Evolutionary conservation across 371 early-diverging fungal genomes (phyloP).

Genomic region (Mortierella sp.): DNA sequence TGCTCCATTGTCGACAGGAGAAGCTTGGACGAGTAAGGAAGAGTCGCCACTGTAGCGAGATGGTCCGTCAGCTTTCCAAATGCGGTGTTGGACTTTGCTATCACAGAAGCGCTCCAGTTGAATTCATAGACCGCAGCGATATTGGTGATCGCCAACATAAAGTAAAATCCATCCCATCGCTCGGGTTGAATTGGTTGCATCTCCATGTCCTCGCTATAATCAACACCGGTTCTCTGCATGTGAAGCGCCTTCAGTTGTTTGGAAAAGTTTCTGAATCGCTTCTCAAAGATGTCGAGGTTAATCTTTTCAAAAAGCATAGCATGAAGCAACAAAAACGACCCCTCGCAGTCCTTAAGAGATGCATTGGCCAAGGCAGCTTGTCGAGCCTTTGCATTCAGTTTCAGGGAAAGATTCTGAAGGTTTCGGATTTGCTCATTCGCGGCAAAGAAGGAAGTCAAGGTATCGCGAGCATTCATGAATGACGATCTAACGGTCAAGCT

Average conservation of each 20-base stretch:
- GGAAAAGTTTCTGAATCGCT: conserved; percentile 30
- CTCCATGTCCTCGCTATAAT: neutral
- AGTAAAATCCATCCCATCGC: conserved; percentile 64
- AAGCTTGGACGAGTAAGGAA: conserved; percentile 52
- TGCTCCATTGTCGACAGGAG: conserved; percentile 55
- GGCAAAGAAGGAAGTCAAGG: conserved; percentile 54
- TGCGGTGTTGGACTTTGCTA: conserved; percentile 58
- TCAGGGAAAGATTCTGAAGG: conserved; percentile 27
- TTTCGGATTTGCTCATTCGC: conserved; percentile 47
- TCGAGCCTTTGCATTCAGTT: conserved; percentile 30
- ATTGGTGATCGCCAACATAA: conserved; percentile 63
- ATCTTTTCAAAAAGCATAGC: conserved; percentile 78
- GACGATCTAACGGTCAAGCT: conserved; percentile 58
- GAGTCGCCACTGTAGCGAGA: conserved; percentile 31
- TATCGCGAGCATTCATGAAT: conserved; percentile 58
- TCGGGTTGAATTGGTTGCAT: neutral
- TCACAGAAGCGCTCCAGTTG: conserved; percentile 64
- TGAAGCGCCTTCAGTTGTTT: conserved; percentile 37
- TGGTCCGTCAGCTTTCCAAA: conserved; percentile 33
- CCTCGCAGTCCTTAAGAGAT: conserved; percentile 54
- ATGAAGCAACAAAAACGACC: conserved; percentile 67
- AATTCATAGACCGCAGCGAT: conserved; percentile 68
- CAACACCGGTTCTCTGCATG: neutral
- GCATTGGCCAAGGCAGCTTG: conserved; percentile 21
- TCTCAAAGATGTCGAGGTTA: conserved; percentile 69